A percentile compares a stretch with the other conserved stretches of the same genome.
phyloP scores from a whole-genome alignment of 495 filamentous ascomycete genomes.

The Evernia prunastri region DNA sequence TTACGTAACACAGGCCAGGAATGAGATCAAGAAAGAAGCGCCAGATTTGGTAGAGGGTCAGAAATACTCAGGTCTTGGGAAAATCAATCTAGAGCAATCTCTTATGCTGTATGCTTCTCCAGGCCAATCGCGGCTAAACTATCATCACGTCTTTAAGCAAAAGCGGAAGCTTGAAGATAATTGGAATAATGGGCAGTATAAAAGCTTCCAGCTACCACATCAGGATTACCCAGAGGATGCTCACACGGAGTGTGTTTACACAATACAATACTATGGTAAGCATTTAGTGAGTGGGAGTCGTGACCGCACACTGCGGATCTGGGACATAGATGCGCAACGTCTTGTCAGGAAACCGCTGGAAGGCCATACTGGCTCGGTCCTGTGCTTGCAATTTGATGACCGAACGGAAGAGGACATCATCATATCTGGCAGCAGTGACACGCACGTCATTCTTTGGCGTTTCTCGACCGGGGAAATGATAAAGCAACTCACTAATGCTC shows the following conservation, averaged over 20 bases:
- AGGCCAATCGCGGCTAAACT: constrained; percentile 50
- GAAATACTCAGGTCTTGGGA: not conserved
- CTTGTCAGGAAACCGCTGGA: constrained; percentile 61
- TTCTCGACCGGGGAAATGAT: constrained; percentile 84
- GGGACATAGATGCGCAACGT: constrained; percentile 78
- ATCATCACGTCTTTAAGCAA: constrained; percentile 86
- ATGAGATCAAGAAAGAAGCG: not conserved
- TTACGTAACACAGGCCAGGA: constrained; percentile 2
- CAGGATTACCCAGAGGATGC: constrained; percentile 73
- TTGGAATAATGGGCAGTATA: constrained; percentile 75
- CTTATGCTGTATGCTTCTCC: constrained; percentile 17
- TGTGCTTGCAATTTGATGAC: constrained; percentile 97
- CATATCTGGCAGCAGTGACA: constrained; percentile 89
- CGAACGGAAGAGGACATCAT: constrained; percentile 82
- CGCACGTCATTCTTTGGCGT: constrained; percentile 80
- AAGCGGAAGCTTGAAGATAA: constrained; percentile 79
- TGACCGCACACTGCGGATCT: constrained; percentile 81
- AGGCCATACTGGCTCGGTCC: constrained; percentile 78
- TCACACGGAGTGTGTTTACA: constrained; percentile 91
- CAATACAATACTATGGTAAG: constrained; percentile 76
- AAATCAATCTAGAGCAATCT: constrained; percentile 1
- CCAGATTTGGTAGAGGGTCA: too few relatives aligned
- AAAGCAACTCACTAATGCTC: constrained; percentile 65
- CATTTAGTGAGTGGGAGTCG: constrained; percentile 91
- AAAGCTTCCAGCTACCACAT: constrained; percentile 85